A percentile compares a stretch with the other conserved stretches of the same genome.
Conservation (phyloP, 768 basidiomycete species). For the Phlegmacium glaucopus region DNA sequence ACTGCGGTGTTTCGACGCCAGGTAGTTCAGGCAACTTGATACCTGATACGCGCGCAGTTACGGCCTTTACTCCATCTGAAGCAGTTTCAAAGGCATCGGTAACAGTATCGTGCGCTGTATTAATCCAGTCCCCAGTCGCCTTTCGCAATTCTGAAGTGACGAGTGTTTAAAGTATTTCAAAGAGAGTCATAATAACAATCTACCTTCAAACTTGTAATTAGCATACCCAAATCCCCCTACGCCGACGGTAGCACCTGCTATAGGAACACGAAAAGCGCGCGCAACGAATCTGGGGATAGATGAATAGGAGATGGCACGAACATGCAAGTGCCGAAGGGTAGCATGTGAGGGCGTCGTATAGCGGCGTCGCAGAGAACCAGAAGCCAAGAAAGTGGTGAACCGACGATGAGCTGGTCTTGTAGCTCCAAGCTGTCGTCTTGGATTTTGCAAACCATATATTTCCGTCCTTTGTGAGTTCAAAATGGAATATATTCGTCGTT, state of each 20-base stretch:
- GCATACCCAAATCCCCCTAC: conserved; percentile 92
- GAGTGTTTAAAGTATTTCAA: not conserved
- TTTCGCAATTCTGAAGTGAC: conserved; percentile 60
- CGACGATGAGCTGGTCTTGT: conserved; percentile 51
- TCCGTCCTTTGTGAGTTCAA: conserved; percentile 40
- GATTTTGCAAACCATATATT: conserved; percentile 49
- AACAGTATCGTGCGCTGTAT: conserved; percentile 62
- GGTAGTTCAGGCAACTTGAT: conserved; percentile 61
- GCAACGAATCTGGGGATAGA: conserved; percentile 88
- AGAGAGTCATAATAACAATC: conserved; percentile 15
- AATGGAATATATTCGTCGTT: conserved; percentile 32
- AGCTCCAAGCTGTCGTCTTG: conserved; percentile 30
- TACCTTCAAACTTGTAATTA: conserved; percentile 96
- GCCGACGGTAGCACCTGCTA: conserved; percentile 86
- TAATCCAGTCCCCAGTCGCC: conserved; percentile 64
- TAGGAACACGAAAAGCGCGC: conserved; percentile 83
- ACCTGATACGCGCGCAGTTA: conserved; percentile 55
- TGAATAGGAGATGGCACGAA: conserved; percentile 78
- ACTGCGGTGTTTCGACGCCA: conserved; percentile 54
- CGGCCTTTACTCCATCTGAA: conserved; percentile 60
- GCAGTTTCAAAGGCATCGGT: conserved; percentile 72
- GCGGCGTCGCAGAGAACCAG: conserved; percentile 48
- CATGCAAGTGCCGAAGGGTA: conserved; percentile 61
- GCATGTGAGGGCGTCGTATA: conserved; percentile 40
- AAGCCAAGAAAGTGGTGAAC: conserved; percentile 53